These are phyloP conservation scores for Penicillium soppii DNA, from an alignment of 495 filamentous ascomycete genomes.

Conservation along the genomic window DNA sequence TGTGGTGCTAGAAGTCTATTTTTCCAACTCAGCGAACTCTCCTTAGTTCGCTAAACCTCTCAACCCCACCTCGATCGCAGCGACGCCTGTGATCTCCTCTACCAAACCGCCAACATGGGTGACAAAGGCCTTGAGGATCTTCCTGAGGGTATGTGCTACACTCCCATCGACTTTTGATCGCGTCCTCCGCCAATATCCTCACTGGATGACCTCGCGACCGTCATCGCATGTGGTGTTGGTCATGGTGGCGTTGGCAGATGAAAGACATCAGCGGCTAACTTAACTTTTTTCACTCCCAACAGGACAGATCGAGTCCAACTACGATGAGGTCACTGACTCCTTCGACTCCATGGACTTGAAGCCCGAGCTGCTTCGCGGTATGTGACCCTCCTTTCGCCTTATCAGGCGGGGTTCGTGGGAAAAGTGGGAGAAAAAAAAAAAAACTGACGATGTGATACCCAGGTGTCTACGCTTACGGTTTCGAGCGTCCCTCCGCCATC, in stretches of 20 bases:
- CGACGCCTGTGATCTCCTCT: slow-evolving; percentile 71
- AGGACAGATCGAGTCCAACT: slow-evolving; percentile 99
- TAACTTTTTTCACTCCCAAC: slow-evolving; percentile 24
- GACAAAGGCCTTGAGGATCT: slow-evolving; percentile 97
- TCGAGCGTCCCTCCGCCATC: slow-evolving; percentile 98
- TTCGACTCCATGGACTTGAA: slow-evolving; percentile 98
- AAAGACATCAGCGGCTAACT: slow-evolving; percentile 22
- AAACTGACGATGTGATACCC: slow-evolving; percentile 30
- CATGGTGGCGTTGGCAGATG: slow-evolving; percentile 23
- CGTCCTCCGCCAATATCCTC: background rate
- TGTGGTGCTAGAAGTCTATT: slow-evolving; percentile 37
- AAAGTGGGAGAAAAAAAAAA: slow-evolving; percentile 15
- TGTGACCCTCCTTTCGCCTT: slow-evolving; percentile 34
- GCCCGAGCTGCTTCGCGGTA: slow-evolving; percentile 94
- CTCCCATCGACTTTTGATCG: background rate
- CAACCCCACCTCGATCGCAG: slow-evolving; percentile 56
- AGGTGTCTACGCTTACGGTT: slow-evolving; percentile 99
- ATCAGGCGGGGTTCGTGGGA: slow-evolving; percentile 17
- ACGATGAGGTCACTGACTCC: slow-evolving; percentile 98
- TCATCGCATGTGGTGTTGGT: slow-evolving; percentile 4
- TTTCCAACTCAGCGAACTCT: slow-evolving; percentile 20
- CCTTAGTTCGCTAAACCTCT: slow-evolving; percentile 38
- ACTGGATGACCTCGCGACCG: background rate
- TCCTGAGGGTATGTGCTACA: slow-evolving; percentile 68
- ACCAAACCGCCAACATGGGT: slow-evolving; percentile 83